Evolutionary conservation across 208 protist genomes (phyloP), one percentile per base, ranked within the genome.

Genomic region (Histomonas meleagridis): DNA sequence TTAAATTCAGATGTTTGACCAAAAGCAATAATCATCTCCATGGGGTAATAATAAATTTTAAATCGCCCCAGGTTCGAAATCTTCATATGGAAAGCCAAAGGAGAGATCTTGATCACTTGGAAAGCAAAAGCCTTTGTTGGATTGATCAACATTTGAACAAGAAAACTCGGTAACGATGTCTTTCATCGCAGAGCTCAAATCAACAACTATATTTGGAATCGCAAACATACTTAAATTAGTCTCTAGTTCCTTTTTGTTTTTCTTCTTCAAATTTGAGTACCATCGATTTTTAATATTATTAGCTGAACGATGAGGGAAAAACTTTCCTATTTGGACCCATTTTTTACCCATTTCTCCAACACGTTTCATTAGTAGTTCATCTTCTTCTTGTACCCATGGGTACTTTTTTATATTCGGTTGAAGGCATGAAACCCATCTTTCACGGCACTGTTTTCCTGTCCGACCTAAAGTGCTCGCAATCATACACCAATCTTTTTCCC

Each of bases 251-350:
- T 10, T 26, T 28, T 65, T 65, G 16, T 10, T 65, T n/a, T 65
- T 65, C 60, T 65, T 65, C 23, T 10, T 32, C 7, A 65, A n/a
- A 5, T 10, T 65, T 7, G 60, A 65, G n/a, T 65, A 65, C 60
- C 60, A 76, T 76, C 65, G 35, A 76, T 76, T 76, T 76, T 76
- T 76, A 38, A 76, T 46, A 43, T 76, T 76, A 18, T 76, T 76
- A n/a, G 65, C 23, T 4, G 32, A 46, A 18, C 65, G 4, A 9
- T 35, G 32, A 9, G 35, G 18, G 18, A 76, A 76, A 43, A 43
- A 76, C 21, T 35, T 4, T 43, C 14, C 16, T 1, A 76, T 9
- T 76, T 43, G 12, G 4, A 9, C 12, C 65, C 65, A 76, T 9
- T 76, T 23, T 43, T 23, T 35, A 46, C 65, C 65, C 2, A 43